Conservation (phyloP, 805 yeast species). For the Metschnikowia kofuensis region DNA sequence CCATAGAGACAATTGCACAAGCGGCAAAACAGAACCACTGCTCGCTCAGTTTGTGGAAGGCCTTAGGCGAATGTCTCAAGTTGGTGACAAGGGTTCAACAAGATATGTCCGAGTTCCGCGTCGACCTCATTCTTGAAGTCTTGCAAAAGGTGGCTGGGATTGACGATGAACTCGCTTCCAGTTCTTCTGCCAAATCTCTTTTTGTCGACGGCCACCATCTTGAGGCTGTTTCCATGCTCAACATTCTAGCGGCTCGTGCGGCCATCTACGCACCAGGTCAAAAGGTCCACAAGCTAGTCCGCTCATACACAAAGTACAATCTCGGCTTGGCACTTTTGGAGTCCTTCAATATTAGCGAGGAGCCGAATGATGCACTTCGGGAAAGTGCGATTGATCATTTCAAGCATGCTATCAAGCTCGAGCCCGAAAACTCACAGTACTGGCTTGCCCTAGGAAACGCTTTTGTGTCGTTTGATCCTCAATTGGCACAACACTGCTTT, state of each 20-base stretch:
- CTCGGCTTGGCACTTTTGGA: slow-evolving; percentile 64
- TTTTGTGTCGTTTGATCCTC: slow-evolving; percentile 58
- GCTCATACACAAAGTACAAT: slow-evolving; percentile 61
- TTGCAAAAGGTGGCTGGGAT: slow-evolving; percentile 20
- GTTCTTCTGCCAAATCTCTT: slow-evolving; percentile 12
- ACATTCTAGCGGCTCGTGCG: slow-evolving; percentile 47
- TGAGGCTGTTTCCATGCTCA: slow-evolving; percentile 37
- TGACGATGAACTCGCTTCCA: slow-evolving; percentile 18
- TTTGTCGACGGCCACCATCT: slow-evolving; percentile 15
- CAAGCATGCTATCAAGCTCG: slow-evolving; percentile 68
- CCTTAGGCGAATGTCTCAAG: slow-evolving; percentile 54
- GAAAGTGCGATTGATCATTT: slow-evolving; percentile 54
- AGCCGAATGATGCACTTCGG: slow-evolving; percentile 25
- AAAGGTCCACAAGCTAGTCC: slow-evolving; percentile 44
- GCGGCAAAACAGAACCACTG: slow-evolving; percentile 34
- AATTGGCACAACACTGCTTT: slow-evolving; percentile 88
- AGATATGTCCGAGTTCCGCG: slow-evolving; percentile 49
- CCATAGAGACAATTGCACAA: slow-evolving; percentile 41
- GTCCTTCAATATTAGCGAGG: slow-evolving; percentile 27
- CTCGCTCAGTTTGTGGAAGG: slow-evolving; percentile 65
- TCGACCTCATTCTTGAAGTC: slow-evolving; percentile 16
- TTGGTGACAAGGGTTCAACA: slow-evolving; percentile 56
- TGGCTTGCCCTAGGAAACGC: slow-evolving; percentile 88
- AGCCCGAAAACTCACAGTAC: slow-evolving; percentile 62
- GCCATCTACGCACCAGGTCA: slow-evolving; percentile 38